Percentiles rank a stretch among this genome's conserved stretches.
phyloP scores from a whole-genome alignment of 495 filamentous ascomycete species.

The Aspergillus diversus region DNA sequence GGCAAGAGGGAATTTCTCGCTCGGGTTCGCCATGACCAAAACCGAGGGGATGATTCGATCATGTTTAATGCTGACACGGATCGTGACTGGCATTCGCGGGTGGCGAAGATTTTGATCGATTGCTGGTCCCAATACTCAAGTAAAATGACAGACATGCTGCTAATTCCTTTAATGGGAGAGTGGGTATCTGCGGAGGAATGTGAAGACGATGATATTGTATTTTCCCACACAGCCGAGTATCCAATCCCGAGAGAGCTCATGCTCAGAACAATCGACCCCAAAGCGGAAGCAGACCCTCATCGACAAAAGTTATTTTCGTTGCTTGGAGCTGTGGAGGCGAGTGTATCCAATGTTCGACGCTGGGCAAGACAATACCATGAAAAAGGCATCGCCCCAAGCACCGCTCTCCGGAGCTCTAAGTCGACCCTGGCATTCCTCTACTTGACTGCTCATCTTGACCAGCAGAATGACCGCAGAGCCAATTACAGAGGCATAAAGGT shows the following conservation, averaged over 20 bases:
- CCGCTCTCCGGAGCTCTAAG: conserved; percentile 22
- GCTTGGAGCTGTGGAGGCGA: conserved; percentile 25
- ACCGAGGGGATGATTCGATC: conserved; percentile 2
- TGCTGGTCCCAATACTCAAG: not conserved
- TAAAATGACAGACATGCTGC: conserved; percentile 4
- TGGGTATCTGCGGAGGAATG: conserved; percentile 16
- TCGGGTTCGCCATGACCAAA: conserved; percentile 22
- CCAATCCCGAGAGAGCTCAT: conserved; percentile 29
- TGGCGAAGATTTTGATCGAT: conserved; percentile 25
- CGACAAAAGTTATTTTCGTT: conserved; percentile 31
- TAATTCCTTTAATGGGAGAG: conserved; percentile 23
- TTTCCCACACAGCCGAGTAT: conserved; percentile 20
- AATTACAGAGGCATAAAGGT: conserved; percentile 1
- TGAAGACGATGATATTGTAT: conserved; percentile 20
- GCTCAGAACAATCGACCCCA: conserved; percentile 22
- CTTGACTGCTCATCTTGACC: conserved; percentile 23
- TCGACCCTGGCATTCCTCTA: conserved; percentile 37
- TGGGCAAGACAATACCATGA: not conserved
- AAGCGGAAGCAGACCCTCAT: conserved; percentile 16
- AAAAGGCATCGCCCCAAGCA: not conserved
- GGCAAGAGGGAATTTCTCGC: conserved; percentile 4
- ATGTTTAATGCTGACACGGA: conserved; percentile 14
- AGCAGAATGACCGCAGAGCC: not conserved
- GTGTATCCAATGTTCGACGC: not conserved
- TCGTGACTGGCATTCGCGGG: conserved; percentile 27